A percentile compares a stretch with the other conserved stretches of the same genome.
Evolutionary conservation across 305 asterid genomes (phyloP).

Genomic region (Fraxinus sp.): DNA sequence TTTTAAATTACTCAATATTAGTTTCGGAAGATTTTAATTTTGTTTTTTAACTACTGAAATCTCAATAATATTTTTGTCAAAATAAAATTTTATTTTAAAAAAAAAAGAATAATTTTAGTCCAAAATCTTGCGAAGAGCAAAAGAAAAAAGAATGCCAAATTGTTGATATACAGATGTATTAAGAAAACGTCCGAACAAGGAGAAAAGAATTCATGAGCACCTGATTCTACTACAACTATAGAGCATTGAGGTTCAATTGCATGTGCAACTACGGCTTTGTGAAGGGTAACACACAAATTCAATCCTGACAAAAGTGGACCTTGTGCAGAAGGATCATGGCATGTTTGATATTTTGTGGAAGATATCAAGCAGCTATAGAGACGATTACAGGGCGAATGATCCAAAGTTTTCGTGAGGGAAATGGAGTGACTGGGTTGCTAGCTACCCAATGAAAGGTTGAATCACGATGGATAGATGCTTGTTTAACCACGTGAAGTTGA

Average conservation of each 20-base stretch:
- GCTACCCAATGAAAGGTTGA: neutral
- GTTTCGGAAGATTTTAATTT: neutral
- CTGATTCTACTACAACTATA: neutral
- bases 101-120: neutral
- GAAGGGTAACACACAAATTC: neutral
- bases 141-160: neutral
- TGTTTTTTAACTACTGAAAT: neutral
- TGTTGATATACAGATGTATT: neutral
- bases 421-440: neutral
- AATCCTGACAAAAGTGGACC: neutral
- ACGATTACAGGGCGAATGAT: neutral
- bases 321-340: neutral
- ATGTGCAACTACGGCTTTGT: neutral
- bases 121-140: neutral
- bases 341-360: neutral
- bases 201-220: neutral
- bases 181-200: neutral
- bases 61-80: neutral
- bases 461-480: neutral
- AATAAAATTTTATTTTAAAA: neutral
- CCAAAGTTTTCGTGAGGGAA: neutral
- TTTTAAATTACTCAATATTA: neutral
- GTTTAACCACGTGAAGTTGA: neutral
- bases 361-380: neutral
- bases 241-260: neutral